Conservation (phyloP, 345 rosid genomes). For the Arabis hirsuta region DNA sequence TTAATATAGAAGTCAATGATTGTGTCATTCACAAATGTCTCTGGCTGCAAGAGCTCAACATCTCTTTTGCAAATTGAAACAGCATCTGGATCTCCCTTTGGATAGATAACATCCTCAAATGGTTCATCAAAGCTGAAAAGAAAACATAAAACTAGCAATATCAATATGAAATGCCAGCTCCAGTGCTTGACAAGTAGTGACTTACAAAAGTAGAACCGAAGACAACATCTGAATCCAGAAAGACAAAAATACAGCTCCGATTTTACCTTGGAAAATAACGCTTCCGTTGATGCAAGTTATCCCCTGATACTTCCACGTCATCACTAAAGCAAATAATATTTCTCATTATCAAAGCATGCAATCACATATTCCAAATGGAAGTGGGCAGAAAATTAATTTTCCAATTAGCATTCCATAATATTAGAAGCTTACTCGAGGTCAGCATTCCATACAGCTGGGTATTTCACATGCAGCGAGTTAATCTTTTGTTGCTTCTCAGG, state of each 20-base stretch:
- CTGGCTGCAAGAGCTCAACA: constrained; percentile 92
- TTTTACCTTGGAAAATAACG: constrained; percentile 81
- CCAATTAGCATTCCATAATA: constrained; percentile 1
- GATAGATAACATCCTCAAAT: constrained; percentile 89
- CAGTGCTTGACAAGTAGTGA: neutral
- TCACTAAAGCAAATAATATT: constrained; percentile 43
- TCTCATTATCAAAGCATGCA: no score
- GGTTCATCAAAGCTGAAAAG: constrained; percentile 78
- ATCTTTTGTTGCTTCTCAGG: constrained; percentile 65
- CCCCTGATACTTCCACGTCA: constrained; percentile 51
- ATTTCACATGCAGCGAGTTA: constrained; percentile 64
- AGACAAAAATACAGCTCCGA: constrained; percentile 26
- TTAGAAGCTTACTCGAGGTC: constrained; percentile 59
- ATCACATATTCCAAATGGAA: neutral
- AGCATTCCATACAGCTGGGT: constrained; percentile 59
- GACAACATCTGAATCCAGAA: constrained; percentile 15
- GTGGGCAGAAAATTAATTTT: constrained; percentile 5
- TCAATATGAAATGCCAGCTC: constrained; percentile 23
- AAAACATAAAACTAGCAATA: constrained; percentile 35
- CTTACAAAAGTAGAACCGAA: no score
- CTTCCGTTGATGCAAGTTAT: constrained; percentile 45
- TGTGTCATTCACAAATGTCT: constrained; percentile 92
- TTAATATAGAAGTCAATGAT: constrained; percentile 97
- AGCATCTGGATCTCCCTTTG: constrained; percentile 92
- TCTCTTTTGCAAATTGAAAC: constrained; percentile 92